Evolutionary conservation across 2,329 filamentous ascomycete genomes (phyloP), one percentile per base, ranked within the genome.

Genomic region (Fusarium poae): DNA sequence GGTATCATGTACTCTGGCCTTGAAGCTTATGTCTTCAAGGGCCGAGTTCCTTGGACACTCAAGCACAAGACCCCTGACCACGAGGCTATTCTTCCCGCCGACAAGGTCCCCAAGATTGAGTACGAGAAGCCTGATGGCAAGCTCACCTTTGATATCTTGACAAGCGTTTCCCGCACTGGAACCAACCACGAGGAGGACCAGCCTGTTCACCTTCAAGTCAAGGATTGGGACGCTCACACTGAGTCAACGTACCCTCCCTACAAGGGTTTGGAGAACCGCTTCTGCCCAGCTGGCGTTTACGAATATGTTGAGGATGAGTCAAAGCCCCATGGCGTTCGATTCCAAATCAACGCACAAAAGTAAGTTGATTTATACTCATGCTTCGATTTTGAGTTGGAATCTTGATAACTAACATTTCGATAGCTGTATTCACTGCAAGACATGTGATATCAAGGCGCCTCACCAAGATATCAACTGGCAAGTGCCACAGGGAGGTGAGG

Each of bases 131-230:
- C 96, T 2, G 96, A 99, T 78, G 94, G 94, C 72, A 92, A 97
- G 82, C 90, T 99, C 78, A 93, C 89, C 69, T 99, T 99, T 77
- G 96, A 99, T 78, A 97, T 99, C 71, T 81, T 99, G 77, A 99
- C 96, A 3, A 97, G 92, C 75, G 96, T 99, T 16, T 97, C 92
- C 71, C 89, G 96, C 59, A 98, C 96, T 7, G 96, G 96, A 39
- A 99, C 96, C 32, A 98, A 98, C 82, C 96, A 99, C 81, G 96
- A 98, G 80, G 96, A 99, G 82, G 96, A 99, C 79, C 94, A 99
- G 82, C 96, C 96, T 0, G 94, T 97, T 51, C 96, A 99, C 80
- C 83, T 99, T 74, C 93, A 97, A 80, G 95, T 99, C 71, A 88
- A 92, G 80, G 94, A 99, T 80, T 97, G 94, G 94, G 94, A 97